Evolutionary conservation across 176 grass and related monocot genomes (phyloP).

Genomic region (Aegilops sharonensis): DNA sequence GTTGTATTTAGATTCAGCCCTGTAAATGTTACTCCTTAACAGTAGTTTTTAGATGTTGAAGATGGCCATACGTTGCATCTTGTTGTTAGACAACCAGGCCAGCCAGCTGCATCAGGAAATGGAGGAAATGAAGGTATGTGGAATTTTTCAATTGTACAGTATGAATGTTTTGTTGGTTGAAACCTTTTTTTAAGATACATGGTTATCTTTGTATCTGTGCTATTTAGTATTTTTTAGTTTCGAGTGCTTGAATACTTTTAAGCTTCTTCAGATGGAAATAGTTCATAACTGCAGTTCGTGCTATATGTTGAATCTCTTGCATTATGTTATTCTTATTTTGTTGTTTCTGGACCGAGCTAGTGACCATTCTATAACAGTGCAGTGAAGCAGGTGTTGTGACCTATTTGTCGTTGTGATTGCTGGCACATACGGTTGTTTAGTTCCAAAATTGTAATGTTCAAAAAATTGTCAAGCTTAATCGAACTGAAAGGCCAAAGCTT

Average conservation of each 20-base stretch:
- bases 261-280: not conserved
- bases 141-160: slow-evolving; percentile 12
- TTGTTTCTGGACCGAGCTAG: not conserved
- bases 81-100: slow-evolving; percentile 87
- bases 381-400: not conserved
- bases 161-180: slow-evolving; percentile 7
- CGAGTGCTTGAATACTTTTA: not conserved
- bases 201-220: not conserved
- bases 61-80: slow-evolving; percentile 99
- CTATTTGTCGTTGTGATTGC: slow-evolving; percentile 9
- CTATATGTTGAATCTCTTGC: not conserved
- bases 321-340: slow-evolving; percentile 13
- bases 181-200: not conserved
- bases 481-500: not conserved
- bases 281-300: not conserved
- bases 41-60: slow-evolving; percentile 80
- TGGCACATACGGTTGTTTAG: slow-evolving; percentile 4
- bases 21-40: slow-evolving; percentile 42
- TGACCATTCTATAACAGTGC: not conserved
- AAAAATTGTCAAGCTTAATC: not conserved
- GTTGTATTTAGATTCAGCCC: not conserved
- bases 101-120: slow-evolving; percentile 49
- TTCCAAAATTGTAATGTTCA: not conserved
- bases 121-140: slow-evolving; percentile 58
- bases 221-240: slow-evolving; percentile 18